These are phyloP conservation scores for Hemileccinum rubropunctum DNA, from an alignment of 768 basidiomycete genomes.

Conservation along the genomic window DNA sequence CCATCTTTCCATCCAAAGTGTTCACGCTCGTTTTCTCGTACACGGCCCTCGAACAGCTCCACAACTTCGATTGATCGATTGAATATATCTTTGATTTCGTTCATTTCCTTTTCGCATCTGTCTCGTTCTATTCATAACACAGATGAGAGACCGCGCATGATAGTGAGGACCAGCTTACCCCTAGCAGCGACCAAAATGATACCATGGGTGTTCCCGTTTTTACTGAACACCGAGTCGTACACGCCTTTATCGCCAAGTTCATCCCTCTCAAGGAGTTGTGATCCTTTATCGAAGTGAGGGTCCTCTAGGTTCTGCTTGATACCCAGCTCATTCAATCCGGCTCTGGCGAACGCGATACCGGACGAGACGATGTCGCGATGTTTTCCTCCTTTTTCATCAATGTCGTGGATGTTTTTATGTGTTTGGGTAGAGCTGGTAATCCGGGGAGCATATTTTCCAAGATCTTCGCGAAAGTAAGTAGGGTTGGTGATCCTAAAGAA, in stretches of 20 bases:
- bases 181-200: neutral
- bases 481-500: neutral
- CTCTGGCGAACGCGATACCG: neutral
- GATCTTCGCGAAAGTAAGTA: neutral
- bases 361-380: neutral
- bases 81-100: neutral
- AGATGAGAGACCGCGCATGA: neutral
- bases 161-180: neutral
- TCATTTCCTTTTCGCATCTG: neutral
- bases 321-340: neutral
- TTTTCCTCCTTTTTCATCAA: neutral
- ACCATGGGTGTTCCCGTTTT: neutral
- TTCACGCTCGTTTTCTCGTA: slow-evolving; percentile 34
- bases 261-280: neutral
- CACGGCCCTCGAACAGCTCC: neutral
- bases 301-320: neutral
- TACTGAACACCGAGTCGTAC: neutral
- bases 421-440: neutral
- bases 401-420: neutral
- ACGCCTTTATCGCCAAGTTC: neutral
- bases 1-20: slow-evolving; percentile 56
- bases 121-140: neutral
- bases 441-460: neutral
- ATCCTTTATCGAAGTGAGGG: neutral
- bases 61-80: neutral